phyloP scores from a whole-genome alignment of 2,329 filamentous ascomycete genomes.

The Diaporthe citri region DNA sequence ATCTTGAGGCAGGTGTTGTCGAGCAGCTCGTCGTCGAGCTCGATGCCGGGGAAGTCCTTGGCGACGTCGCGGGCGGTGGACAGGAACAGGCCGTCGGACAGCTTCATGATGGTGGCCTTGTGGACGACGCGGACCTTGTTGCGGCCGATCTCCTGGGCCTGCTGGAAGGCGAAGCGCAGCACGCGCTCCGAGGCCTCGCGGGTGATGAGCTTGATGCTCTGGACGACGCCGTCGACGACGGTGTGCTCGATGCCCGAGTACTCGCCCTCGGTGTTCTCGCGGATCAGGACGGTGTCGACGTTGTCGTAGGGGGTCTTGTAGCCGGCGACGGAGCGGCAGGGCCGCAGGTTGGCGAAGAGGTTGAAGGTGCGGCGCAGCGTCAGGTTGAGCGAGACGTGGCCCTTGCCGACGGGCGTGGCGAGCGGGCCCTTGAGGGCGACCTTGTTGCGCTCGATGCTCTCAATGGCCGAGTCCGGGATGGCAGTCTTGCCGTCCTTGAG shows the following conservation, averaged over 20 bases:
- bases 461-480: slow-evolving; percentile 92
- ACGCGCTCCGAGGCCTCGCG: slow-evolving; percentile 94
- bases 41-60: slow-evolving; percentile 95
- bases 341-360: slow-evolving; percentile 98
- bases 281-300: slow-evolving; percentile 97
- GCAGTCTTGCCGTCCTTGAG: slow-evolving; percentile 95
- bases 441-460: slow-evolving; percentile 94
- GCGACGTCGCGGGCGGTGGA: slow-evolving; percentile 85
- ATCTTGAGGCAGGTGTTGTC: slow-evolving; percentile 99
- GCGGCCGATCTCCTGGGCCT: slow-evolving; percentile 92
- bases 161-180: slow-evolving; percentile 97
- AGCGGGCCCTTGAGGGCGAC: slow-evolving; percentile 98
- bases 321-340: slow-evolving; percentile 95
- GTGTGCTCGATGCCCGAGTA: slow-evolving; percentile 46
- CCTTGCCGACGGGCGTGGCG: slow-evolving; percentile 97
- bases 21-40: slow-evolving; percentile 97
- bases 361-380: slow-evolving; percentile 99
- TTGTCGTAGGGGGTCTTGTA: slow-evolving; percentile 99
- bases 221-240: slow-evolving; percentile 82
- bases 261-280: slow-evolving; percentile 74
- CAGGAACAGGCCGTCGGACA: slow-evolving; percentile 98
- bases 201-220: slow-evolving; percentile 99
- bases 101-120: slow-evolving; percentile 99
- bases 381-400: slow-evolving; percentile 98
- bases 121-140: slow-evolving; percentile 98